A percentile compares a stretch with the other conserved stretches of the same genome.
Evolutionary conservation across 495 filamentous ascomycete genomes (phyloP).

Genomic region (Hyaloscypha finlandica): DNA sequence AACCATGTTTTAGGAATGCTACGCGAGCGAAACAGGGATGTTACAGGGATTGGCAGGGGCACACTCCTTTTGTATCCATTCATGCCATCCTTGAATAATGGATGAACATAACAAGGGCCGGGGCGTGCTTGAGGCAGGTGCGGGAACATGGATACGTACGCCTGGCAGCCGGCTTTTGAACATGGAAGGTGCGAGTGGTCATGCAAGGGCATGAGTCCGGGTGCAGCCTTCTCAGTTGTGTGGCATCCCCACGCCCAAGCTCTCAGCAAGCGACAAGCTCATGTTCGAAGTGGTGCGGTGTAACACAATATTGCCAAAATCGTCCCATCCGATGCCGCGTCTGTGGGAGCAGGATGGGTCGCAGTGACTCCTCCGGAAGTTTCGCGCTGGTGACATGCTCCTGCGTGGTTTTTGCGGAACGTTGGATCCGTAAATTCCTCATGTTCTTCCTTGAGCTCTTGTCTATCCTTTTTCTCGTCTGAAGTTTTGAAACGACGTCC

Average conservation of each 20-base stretch:
- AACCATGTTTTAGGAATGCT: too few species aligned
- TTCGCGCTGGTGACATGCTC: background rate
- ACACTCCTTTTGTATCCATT: too few species aligned
- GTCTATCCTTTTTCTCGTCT: background rate
- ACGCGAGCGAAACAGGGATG: too few species aligned
- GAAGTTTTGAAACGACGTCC: background rate
- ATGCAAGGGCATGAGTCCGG: constrained; percentile 2
- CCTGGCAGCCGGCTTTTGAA: background rate
- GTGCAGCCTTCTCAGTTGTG: constrained; percentile 2
- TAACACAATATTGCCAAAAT: background rate
- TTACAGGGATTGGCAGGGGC: too few species aligned
- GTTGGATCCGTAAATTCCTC: background rate
- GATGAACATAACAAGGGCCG: constrained; percentile 11
- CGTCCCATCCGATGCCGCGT: background rate
- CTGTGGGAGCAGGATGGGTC: background rate
- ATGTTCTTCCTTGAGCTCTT: background rate
- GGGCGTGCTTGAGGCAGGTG: constrained; percentile 10
- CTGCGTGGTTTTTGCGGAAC: background rate
- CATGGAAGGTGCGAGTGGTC: background rate
- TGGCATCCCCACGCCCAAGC: constrained; percentile 3
- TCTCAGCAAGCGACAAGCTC: background rate
- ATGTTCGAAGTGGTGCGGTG: background rate
- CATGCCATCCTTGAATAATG: constrained; percentile 16
- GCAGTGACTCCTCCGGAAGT: background rate
- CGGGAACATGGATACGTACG: constrained; percentile 10